These are phyloP conservation scores for Nakaseomyces nivariensis DNA, from an alignment of 1,139 yeast species.

Conservation along the genomic window DNA sequence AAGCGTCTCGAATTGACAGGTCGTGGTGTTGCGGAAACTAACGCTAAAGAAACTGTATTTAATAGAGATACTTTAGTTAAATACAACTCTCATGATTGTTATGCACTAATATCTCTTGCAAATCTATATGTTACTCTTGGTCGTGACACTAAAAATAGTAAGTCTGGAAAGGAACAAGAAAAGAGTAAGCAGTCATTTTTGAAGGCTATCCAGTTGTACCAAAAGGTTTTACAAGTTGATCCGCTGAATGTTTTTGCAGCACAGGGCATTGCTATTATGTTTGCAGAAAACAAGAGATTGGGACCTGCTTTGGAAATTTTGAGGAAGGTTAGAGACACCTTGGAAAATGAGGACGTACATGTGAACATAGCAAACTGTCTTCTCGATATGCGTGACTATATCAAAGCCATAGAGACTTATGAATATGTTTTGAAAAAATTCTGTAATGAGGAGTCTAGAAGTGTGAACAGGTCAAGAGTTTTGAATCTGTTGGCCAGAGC, in stretches of 20 bases:
- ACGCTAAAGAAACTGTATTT: constrained; percentile 64
- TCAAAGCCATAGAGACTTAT: constrained; percentile 82
- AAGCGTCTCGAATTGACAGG: constrained; percentile 31
- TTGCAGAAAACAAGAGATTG: constrained; percentile 76
- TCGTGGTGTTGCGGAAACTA: constrained; percentile 31
- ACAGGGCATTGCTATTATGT: constrained; percentile 90
- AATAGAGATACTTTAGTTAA: constrained; percentile 78
- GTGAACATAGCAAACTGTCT: constrained; percentile 84
- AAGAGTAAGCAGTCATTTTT: constrained; percentile 70
- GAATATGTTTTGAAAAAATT: constrained; percentile 66
- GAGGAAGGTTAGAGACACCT: constrained; percentile 81
- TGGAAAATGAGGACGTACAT: constrained; percentile 73
- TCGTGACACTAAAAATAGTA: constrained; percentile 51
- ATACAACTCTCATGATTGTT: constrained; percentile 77
- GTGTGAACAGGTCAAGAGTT: constrained; percentile 38
- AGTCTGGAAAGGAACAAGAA: constrained; percentile 38
- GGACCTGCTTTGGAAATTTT: constrained; percentile 77
- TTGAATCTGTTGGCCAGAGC: constrained; percentile 75
- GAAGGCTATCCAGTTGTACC: constrained; percentile 82
- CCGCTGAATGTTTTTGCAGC: constrained; percentile 90
- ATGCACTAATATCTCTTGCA: constrained; percentile 83
- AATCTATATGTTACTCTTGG: constrained; percentile 80
- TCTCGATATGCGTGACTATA: constrained; percentile 68
- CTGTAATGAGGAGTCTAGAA: constrained; percentile 39
- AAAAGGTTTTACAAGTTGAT: constrained; percentile 80